Evolutionary conservation across 176 grass and related monocot genomes (phyloP), one percentile per base, ranked within the genome.

Genomic region (Cocos nucifera): DNA sequence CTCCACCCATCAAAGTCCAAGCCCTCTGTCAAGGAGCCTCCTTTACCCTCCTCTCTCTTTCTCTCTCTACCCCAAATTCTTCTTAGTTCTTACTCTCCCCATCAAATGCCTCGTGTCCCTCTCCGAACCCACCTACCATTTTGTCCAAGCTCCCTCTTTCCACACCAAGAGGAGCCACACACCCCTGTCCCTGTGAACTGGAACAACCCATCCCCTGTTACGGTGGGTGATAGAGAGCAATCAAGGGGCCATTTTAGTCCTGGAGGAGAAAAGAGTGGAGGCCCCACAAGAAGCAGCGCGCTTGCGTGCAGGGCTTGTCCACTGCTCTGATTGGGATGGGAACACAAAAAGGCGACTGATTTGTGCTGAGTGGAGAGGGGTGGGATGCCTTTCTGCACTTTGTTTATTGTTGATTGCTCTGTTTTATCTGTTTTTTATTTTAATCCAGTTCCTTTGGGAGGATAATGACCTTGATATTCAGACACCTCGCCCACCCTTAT

Each of bases 271-370:
- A 30, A 30, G 28, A 30, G 3, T 17, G n/a, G 18, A 48, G 60
- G 10, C 30, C 60, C 60, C 60, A 62, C 60, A 48, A 49, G 60
- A 21, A 65, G 49, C 19, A 59, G 54, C n/a, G 39, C 71, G 82
- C 58, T 89, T 85, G 86, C 81, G 86, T 85, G 75, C 71, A 63
- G 81, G 81, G 71, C 78, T 79, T 76, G 66, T 57, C 71, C 71
- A 58, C 67, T 72, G 66, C 57, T 22, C 65, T 70, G 78, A 77
- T 76, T 74, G 83, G 83, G 58, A 58, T 57, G 54, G 27, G 14
- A 52, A 22, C 14, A 65, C 17, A 50, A 30, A 63, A 66, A 69
- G 67, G 28, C 39, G 19, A 59, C 30, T 25, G 67, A 50, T 59
- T 18, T 50, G 39, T 59, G 67, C 56, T 70, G 30, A 26, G 67